Evolutionary conservation across 108 stramenopile species (phyloP).

Genomic region (Schizochytrium sp.): DNA sequence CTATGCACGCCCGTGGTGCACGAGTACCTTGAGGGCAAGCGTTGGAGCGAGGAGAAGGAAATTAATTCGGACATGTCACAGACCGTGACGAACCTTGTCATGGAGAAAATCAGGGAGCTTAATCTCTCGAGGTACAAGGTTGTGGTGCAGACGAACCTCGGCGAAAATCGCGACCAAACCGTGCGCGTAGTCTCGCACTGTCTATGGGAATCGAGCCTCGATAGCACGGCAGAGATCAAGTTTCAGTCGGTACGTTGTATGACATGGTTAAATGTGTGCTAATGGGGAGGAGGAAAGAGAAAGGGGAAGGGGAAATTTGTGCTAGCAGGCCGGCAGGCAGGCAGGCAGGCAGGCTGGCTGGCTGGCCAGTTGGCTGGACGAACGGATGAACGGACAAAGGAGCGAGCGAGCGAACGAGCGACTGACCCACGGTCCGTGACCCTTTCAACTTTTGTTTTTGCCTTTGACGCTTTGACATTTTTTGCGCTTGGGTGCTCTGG

Average conservation of each 20-base stretch:
- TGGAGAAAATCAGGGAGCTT: slow-evolving; percentile 6
- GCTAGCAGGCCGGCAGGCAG: too few species aligned
- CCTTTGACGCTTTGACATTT: too few species aligned
- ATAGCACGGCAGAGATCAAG: background rate
- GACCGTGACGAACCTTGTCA: background rate
- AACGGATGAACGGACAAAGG: too few species aligned
- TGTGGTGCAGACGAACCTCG: slow-evolving; percentile 1
- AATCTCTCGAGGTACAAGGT: slow-evolving; percentile 15
- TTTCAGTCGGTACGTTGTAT: background rate
- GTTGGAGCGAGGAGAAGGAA: background rate
- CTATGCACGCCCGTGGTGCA: background rate
- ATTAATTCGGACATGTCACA: background rate
- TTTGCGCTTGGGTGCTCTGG: too few species aligned
- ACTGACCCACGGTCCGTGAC: too few species aligned
- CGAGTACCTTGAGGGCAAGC: slow-evolving; percentile 8
- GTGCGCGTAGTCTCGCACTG: background rate
- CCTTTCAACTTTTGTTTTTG: too few species aligned
- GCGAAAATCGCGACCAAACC: background rate
- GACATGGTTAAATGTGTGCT: too few species aligned
- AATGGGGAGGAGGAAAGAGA: too few species aligned
- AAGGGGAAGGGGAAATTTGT: too few species aligned
- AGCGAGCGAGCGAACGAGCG: too few species aligned
- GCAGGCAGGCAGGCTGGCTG: too few species aligned
- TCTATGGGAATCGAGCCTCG: background rate
- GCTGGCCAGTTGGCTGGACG: too few species aligned